phyloP scores from a whole-genome alignment of 225 moss, liverwort and hornwort genomes.

The Asterella californica region DNA sequence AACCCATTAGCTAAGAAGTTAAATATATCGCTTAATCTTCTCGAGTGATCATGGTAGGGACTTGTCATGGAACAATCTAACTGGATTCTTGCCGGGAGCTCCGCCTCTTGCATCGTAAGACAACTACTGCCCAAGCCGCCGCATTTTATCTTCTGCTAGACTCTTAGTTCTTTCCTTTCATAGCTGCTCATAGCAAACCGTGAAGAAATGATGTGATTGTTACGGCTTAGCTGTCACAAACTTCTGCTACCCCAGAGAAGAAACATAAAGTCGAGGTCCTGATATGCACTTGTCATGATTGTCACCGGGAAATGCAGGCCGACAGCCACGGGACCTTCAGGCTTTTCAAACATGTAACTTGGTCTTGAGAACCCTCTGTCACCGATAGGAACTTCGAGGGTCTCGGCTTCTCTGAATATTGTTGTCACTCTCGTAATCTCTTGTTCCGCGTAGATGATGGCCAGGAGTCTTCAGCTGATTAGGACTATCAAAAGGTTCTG shows the following conservation, averaged over 20 bases:
- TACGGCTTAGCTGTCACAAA: neutral
- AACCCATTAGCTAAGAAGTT: too few species aligned
- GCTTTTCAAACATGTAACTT: constrained; percentile 4
- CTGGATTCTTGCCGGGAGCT: constrained; percentile 38
- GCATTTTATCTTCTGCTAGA: neutral
- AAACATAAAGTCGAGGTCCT: neutral
- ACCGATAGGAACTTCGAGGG: too few species aligned
- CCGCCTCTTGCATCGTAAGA: constrained; percentile 25
- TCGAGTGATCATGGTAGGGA: constrained; percentile 24
- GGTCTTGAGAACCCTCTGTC: neutral
- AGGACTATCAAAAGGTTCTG: neutral
- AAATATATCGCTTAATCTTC: neutral
- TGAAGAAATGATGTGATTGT: neutral
- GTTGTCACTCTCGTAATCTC: neutral
- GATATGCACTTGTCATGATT: neutral
- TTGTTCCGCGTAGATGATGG: neutral
- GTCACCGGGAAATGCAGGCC: neutral
- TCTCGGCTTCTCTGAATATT: neutral
- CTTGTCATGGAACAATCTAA: constrained; percentile 44
- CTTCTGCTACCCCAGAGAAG: neutral
- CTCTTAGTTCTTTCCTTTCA: neutral
- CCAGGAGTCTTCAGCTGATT: neutral
- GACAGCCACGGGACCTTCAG: neutral
- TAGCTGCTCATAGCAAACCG: neutral
- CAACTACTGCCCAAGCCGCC: neutral